Evolutionary conservation across 1,284 basidiomycete species (phyloP).

Genomic region (Macrocystidia cucumis): DNA sequence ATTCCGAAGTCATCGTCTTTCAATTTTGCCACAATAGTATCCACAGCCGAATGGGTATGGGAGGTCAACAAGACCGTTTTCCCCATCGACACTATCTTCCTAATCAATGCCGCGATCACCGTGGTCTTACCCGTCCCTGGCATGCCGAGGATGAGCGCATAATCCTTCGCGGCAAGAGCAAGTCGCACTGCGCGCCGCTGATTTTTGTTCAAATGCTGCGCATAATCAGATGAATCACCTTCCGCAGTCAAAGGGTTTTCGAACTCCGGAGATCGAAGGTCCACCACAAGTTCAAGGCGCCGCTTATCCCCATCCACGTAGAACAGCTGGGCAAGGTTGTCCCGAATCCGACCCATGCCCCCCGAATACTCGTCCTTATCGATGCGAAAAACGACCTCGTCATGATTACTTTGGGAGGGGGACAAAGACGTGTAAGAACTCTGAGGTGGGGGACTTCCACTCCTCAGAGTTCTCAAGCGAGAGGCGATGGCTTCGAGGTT

Average conservation of each 20-base stretch:
- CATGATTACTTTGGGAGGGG: constrained; percentile 1
- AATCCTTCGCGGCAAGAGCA: constrained; percentile 80
- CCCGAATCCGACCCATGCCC: constrained; percentile 83
- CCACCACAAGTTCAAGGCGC: constrained; percentile 72
- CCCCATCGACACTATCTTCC: constrained; percentile 68
- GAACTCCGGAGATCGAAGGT: constrained; percentile 68
- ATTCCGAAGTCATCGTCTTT: constrained; percentile 62
- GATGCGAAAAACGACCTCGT: constrained; percentile 66
- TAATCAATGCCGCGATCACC: constrained; percentile 86
- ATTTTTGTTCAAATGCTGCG: constrained; percentile 56
- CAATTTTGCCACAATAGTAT: constrained; percentile 87
- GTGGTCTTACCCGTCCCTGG: constrained; percentile 98
- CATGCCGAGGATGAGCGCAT: constrained; percentile 93
- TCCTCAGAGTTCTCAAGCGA: constrained; percentile 21
- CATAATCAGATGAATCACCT: constrained; percentile 12
- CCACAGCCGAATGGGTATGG: constrained; percentile 97
- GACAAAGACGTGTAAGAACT: background rate
- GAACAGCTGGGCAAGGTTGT: constrained; percentile 89
- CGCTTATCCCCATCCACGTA: constrained; percentile 66
- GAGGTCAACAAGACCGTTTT: constrained; percentile 87
- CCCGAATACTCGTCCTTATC: constrained; percentile 90
- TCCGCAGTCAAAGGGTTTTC: constrained; percentile 19
- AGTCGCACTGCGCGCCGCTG: constrained; percentile 72
- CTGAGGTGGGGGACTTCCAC: background rate
- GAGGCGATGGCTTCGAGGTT: constrained; percentile 42